phyloP scores from a whole-genome alignment of 2,329 filamentous ascomycete genomes.

The Microascus cirrosus region DNA sequence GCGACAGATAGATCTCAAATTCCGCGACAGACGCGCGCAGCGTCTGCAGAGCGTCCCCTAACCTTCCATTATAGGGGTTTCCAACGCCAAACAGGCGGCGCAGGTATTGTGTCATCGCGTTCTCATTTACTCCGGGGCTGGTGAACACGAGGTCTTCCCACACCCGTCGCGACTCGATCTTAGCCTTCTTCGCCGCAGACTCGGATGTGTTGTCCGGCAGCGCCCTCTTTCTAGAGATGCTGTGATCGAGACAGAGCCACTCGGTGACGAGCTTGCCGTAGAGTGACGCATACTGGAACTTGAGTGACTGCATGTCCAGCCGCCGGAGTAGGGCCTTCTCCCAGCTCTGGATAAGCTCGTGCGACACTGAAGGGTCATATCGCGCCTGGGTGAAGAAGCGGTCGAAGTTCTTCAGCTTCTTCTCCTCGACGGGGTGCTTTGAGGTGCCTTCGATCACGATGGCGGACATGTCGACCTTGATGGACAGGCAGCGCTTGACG shows the following conservation, averaged over 20 bases:
- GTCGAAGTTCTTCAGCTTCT: constrained; percentile 24
- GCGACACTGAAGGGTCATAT: constrained; percentile 27
- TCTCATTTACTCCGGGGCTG: constrained; percentile 22
- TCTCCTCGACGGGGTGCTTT: constrained; percentile 15
- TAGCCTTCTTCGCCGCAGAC: background rate
- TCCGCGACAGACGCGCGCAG: constrained; percentile 15
- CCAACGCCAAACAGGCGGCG: constrained; percentile 25
- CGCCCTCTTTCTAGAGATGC: background rate
- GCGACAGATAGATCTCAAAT: constrained; percentile 18
- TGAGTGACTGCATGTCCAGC: constrained; percentile 27
- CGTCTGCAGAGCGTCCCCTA: constrained; percentile 16
- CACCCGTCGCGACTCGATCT: constrained; percentile 19
- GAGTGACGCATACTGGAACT: constrained; percentile 30
- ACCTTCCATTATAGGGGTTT: constrained; percentile 10
- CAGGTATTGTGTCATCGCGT: constrained; percentile 26
- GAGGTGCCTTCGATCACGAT: constrained; percentile 13
- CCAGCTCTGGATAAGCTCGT: constrained; percentile 19
- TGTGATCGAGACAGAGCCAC: constrained; percentile 24
- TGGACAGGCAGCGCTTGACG: constrained; percentile 22
- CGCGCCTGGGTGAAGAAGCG: constrained; percentile 26
- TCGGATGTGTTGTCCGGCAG: background rate
- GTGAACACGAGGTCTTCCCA: constrained; percentile 35
- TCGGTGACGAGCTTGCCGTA: constrained; percentile 35
- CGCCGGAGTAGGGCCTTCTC: constrained; percentile 23
- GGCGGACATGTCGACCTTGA: constrained; percentile 17